Evolutionary conservation across 192 early-diverging fungal genomes (phyloP), one percentile per base, ranked within the genome.

Genomic region (Backusella luteola): DNA sequence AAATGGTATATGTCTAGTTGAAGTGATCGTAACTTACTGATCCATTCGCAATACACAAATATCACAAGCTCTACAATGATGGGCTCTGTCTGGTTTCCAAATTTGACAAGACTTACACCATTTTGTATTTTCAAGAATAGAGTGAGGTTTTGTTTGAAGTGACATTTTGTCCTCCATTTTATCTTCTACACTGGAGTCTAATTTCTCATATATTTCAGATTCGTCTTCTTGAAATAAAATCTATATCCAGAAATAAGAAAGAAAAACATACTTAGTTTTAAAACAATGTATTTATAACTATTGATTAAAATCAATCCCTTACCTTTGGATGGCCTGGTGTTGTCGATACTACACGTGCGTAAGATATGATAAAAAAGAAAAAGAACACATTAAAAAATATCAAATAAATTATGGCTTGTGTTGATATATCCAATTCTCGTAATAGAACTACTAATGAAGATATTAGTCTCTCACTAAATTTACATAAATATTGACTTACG

Each of bases 31-130:
- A 9, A 78, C 83, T 73, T 77, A 84, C 83, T 89, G 87, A 75
- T 89, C 87, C 87, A 89, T 89, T 70, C 83, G 80, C 34, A 89
- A 74, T 11, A 89, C 86, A 70, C 87, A 89, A 9, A 67, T 56
- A 59, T 83, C 79, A 74, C 87, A 89, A 23, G 83, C 83, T 32
- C 82, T 78, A 71, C 87, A 89, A 59, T 89, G 87, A 73, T 89
- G 87, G 56, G 84, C 81, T 19, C 87, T 80, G 66, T 89, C 87
- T 6, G 87, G 86, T 32, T 87, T 89, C 79, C 79, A 81, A 23
- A 84, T 77, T 42, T 81, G 71, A 53, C 87, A 89, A 14, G 14
- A 66, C 15, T 80, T 70, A 53, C 84, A 85, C 81, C 81, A 85
- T 19, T 76, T 63, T 53, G 73, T 41, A 34, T 74, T 44, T 23